Conservation (phyloP, 1,139 yeast genomes). For the Geotrichum carabidarum region DNA sequence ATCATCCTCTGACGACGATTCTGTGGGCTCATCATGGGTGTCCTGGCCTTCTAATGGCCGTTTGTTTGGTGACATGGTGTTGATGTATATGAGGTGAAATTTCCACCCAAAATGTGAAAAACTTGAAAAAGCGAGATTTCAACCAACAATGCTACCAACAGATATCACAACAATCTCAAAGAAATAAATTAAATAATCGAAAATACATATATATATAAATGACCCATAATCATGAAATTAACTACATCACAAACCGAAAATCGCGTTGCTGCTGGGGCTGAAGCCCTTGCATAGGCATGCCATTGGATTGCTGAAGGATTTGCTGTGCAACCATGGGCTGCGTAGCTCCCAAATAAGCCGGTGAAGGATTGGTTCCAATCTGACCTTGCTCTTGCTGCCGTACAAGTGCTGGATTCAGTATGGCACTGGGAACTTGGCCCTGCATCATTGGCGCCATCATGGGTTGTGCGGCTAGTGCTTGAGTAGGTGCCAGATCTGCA, state of each 20-base stretch:
- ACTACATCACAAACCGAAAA: conserved; percentile 4
- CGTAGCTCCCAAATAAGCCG: background rate
- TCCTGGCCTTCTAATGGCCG: background rate
- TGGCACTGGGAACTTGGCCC: background rate
- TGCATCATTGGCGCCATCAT: background rate
- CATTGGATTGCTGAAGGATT: background rate
- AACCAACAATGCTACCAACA: background rate
- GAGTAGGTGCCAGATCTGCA: background rate
- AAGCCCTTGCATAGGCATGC: background rate
- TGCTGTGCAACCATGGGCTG: background rate
- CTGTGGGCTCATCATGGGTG: background rate
- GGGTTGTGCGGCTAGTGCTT: background rate
- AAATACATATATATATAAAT: background rate
- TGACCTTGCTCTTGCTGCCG: conserved; percentile 1
- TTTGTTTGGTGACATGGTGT: conserved; percentile 4
- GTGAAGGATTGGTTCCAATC: too few species aligned
- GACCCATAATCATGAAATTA: background rate
- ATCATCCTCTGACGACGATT: conserved; percentile 13
- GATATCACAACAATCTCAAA: background rate
- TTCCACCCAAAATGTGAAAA: background rate
- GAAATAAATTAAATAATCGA: background rate
- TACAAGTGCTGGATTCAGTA: background rate
- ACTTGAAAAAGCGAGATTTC: background rate
- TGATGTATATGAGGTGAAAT: background rate
- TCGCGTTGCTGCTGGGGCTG: conserved; percentile 6